Base-by-base conservation (phyloP, 257 asterid species). In the Rauvolfia tetraphylla region DNA sequence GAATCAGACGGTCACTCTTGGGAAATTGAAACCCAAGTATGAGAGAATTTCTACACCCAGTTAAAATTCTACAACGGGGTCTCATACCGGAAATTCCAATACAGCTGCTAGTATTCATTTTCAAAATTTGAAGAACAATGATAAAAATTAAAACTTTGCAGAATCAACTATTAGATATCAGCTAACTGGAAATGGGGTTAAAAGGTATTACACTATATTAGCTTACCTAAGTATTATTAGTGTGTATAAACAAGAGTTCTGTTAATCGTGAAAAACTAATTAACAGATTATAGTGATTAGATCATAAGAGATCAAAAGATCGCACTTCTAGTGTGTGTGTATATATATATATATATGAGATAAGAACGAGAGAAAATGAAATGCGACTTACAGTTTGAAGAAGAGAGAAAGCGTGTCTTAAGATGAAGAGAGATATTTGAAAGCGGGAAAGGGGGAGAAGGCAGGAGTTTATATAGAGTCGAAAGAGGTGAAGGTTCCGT, bases 1-100 rank as follows among this genome's bases (percentile, higher is more conserved):
- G 68, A 63, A 57, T 14, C 42, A 82, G 78, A 80, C 41, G 84
- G 68, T 81, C 72, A 70, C 73, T 69, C 74, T 81, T 86, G 59
- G 72, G 72, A 82, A 83, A 58, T n/a, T 87, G 88, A 73, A 82
- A 75, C 76, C 91, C 89, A 38, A 87, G 82, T 79, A 85, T 46
- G 33, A 91, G 83, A 48, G 93, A 86, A 72, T 80, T 82, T 79
- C 82, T 89, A 58, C 86, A 83, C 58, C 80, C 82, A 73, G 81
- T 77, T 73, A 89, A 74, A 65, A 86, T 73, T 61, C 78, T 84
- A 78, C 87, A 79, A 83, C 90, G 78, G 57, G 97, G 97, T 71
- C 76, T 86, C 86, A 89, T 82, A 49, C 81, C 68, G 68, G 93
- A 87, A 75, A 88, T 59, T 31, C 91, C 95, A 79, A 90, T 72